Conservation (phyloP, 1,284 basidiomycete genomes). For the Schizophyllum commune region DNA sequence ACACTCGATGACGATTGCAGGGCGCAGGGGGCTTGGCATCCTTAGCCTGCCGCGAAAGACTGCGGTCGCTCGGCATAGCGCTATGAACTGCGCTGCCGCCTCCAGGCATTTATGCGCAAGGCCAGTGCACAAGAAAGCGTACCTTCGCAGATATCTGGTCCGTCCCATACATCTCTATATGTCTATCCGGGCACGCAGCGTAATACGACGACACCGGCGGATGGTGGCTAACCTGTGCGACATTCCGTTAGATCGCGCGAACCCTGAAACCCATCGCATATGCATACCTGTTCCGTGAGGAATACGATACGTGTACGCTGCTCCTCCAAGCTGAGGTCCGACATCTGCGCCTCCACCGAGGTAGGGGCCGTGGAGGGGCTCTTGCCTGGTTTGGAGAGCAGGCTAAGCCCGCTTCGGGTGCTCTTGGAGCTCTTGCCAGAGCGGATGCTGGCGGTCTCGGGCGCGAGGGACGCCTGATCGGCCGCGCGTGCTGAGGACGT, state of each 20-base stretch:
- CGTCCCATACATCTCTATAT: conserved; percentile 68
- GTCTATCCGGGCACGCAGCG: conserved; percentile 68
- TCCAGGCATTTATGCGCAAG: no score
- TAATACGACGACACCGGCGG: conserved; percentile 90
- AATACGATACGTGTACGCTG: conserved; percentile 51
- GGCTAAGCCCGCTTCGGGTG: conserved; percentile 43
- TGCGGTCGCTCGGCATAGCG: no score
- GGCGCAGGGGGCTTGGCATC: no score
- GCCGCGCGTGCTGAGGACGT: conserved; percentile 27
- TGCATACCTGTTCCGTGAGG: conserved; percentile 23
- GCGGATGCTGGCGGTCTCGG: conserved; percentile 49
- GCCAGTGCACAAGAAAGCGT: background rate
- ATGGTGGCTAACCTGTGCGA: conserved; percentile 91
- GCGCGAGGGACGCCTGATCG: conserved; percentile 20
- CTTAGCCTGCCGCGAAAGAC: no score
- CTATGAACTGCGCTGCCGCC: no score
- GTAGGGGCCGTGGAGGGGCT: conserved; percentile 35
- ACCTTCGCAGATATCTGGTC: conserved; percentile 82
- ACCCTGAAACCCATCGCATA: background rate
- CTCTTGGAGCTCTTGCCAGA: conserved; percentile 53
- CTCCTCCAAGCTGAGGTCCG: conserved; percentile 54
- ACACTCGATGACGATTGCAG: no score
- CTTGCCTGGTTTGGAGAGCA: conserved; percentile 40
- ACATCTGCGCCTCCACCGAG: conserved; percentile 30
- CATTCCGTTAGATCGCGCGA: conserved; percentile 36